phyloP scores from a whole-genome alignment of 768 basidiomycete genomes.

The Lactifluus volemus region DNA sequence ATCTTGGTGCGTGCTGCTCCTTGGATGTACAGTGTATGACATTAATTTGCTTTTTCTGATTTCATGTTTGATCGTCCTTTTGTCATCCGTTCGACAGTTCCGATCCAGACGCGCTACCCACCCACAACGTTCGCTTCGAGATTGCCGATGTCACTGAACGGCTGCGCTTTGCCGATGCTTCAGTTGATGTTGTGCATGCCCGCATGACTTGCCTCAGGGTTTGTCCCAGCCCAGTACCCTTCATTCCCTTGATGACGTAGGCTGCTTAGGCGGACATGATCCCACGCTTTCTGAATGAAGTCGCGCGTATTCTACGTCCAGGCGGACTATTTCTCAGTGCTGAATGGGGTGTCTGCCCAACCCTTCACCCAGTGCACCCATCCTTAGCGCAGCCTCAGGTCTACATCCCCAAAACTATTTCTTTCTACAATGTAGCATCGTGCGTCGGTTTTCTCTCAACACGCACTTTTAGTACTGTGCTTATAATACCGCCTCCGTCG shows the following conservation, averaged over 20 bases:
- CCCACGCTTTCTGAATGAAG: slow-evolving; percentile 43
- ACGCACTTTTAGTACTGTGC: neutral
- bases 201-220: slow-evolving; percentile 53
- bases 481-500: neutral
- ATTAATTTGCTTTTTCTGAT: neutral
- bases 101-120: slow-evolving; percentile 60
- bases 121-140: slow-evolving; percentile 55
- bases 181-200: slow-evolving; percentile 64
- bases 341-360: slow-evolving; percentile 45
- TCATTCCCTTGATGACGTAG: slow-evolving; percentile 12
- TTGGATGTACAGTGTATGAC: neutral
- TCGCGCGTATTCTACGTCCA: slow-evolving; percentile 53
- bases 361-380: slow-evolving; percentile 18
- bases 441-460: neutral
- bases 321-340: slow-evolving; percentile 64
- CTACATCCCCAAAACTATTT: slow-evolving; percentile 6
- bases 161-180: slow-evolving; percentile 41
- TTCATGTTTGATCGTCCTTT: neutral
- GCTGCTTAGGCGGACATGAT: slow-evolving; percentile 47
- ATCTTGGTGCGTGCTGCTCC: slow-evolving; percentile 52
- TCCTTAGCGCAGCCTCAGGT: neutral
- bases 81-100: slow-evolving; percentile 38
- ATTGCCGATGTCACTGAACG: slow-evolving; percentile 48
- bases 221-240: slow-evolving; percentile 24
- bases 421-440: slow-evolving; percentile 9